Base-by-base conservation (phyloP, 768 basidiomycete species). In the Tylopilus rubrobrunneus region DNA sequence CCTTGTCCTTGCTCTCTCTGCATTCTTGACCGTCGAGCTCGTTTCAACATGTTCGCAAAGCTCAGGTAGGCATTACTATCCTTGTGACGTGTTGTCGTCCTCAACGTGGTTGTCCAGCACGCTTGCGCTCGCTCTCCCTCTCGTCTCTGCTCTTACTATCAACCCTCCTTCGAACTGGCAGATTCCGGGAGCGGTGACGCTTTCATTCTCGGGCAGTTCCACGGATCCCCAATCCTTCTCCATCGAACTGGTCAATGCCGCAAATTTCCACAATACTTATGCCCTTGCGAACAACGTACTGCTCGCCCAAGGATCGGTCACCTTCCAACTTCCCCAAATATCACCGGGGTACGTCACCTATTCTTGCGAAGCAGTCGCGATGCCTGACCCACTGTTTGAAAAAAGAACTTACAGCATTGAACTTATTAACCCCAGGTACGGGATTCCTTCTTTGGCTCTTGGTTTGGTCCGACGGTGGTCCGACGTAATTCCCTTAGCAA, bases 251-350 rank as follows among this genome's bases (percentile, higher is more conserved):
- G 48, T 58, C 29, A 31, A 31, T 45, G 82, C 84, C 67, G 17
- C 59, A 0, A 23, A 28, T 1, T 87, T 86, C 76, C 72, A 85
- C 70, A 68, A 80, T 51, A 50, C 73, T 0, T 80, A 76, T 45
- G 84, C 78, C 44, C 74, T 87, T 51, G 78, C 75, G 12, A 84
- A 78, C 74, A 82, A 80, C 55, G 71, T 87, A 2, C 52, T 8
- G 14, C 48, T 46, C 10, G 23, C 14, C 6, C 47, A 53, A 5
- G 52, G 52, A 28, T 40, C 48, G 21, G 0, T 36, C 3, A 73
- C 71, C 1, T 14, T 86, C n/a, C 37, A 48, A 0, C 55, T 86
- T 4, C 83, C 83, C 17, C 47, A 71, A 19, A 74, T 86, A 27
- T 77, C 78, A 9, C 55, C 51, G 10, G 71, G 69, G 85, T 86